Evolutionary conservation across 1,284 basidiomycete species (phyloP).

Genomic region (Pseudozyma thailandica): DNA sequence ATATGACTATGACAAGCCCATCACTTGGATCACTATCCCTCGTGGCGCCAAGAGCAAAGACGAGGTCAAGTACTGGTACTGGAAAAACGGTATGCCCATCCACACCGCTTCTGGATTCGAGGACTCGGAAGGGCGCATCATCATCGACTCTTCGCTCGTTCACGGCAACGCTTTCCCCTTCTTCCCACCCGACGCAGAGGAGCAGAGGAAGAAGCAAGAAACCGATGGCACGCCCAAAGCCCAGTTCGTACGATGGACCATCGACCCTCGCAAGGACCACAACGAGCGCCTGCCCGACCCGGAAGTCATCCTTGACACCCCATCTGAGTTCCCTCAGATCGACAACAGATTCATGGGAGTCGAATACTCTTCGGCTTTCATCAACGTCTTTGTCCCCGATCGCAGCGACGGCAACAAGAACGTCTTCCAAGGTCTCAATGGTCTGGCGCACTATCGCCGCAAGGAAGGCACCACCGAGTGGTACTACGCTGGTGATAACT

Average conservation of each 20-base stretch:
- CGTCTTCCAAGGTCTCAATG: slow-evolving; percentile 38
- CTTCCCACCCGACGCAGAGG: slow-evolving; percentile 27
- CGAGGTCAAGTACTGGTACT: slow-evolving; percentile 38
- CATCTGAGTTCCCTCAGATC: slow-evolving; percentile 43
- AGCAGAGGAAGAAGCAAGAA: slow-evolving; percentile 25
- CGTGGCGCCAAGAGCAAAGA: slow-evolving; percentile 38
- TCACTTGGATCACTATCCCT: slow-evolving; percentile 35
- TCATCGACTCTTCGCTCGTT: slow-evolving; percentile 30
- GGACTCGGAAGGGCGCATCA: slow-evolving; percentile 29
- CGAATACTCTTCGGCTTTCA: slow-evolving; percentile 27
- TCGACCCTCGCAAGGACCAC: slow-evolving; percentile 32
- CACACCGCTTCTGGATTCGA: slow-evolving; percentile 28
- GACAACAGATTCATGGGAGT: slow-evolving; percentile 37
- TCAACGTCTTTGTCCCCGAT: slow-evolving; percentile 36
- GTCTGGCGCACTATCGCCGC: slow-evolving; percentile 27
- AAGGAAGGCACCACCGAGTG: slow-evolving; percentile 24
- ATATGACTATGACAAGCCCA: slow-evolving; percentile 29
- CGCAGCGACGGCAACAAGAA: slow-evolving; percentile 32
- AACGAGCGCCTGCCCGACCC: slow-evolving; percentile 26
- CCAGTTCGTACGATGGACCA: slow-evolving; percentile 34
- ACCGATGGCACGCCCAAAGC: slow-evolving; percentile 23
- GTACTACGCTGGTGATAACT: slow-evolving; percentile 37
- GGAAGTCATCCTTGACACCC: slow-evolving; percentile 30
- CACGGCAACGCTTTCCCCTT: slow-evolving; percentile 36
- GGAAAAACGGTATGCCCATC: slow-evolving; percentile 40